Base-by-base conservation (phyloP, 495 filamentous ascomycete species). In the Podospora appendiculata region DNA sequence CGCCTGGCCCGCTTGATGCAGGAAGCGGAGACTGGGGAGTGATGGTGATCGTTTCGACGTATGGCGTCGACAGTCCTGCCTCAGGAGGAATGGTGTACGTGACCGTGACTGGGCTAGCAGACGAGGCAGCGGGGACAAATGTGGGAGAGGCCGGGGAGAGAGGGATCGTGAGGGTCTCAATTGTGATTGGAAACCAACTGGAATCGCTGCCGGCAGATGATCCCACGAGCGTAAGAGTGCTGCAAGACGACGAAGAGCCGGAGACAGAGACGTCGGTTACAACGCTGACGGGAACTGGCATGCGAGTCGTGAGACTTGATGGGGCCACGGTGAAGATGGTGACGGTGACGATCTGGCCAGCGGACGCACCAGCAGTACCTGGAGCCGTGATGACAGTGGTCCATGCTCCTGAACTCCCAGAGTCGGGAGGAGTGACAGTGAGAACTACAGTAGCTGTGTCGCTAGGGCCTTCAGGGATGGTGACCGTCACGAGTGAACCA, bases 401-500 rank as follows among this genome's bases (percentile, higher is more conserved):
- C 58, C 60, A 60, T 11, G 45, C 18, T 7, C 44, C 50, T 4
- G 54, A 34, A 10, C 42, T 41, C 38, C 33, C 54, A 11, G 56
- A 34, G 8, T 50, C 41, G 0, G 63, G 60, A 32, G 61, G 49
- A 9, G 63, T 64, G 52, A 66, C 35, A 8, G 60, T 59, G 33
- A 63, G 17, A 32, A 63, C 45, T 1, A 58, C 17, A 7, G 61
- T 63, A 33, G 55, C 47, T 3, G 62, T 55, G 44, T 56, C 46
- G 36, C 44, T 47, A 12, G 48, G 50, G 14, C 63, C 60, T 14
- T 61, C 58, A 1, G 63, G 60, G 18, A 58, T 58, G 9, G 60
- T 63, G 49, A 66, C 32, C 19, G 58, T 58, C 8, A 64, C 16
- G 10, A 61, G 48, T 7, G 61, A 55, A 5, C 47, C 57, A 35